phyloP scores from a whole-genome alignment of 257 asterid genomes.

The Penstemon barbatus region DNA sequence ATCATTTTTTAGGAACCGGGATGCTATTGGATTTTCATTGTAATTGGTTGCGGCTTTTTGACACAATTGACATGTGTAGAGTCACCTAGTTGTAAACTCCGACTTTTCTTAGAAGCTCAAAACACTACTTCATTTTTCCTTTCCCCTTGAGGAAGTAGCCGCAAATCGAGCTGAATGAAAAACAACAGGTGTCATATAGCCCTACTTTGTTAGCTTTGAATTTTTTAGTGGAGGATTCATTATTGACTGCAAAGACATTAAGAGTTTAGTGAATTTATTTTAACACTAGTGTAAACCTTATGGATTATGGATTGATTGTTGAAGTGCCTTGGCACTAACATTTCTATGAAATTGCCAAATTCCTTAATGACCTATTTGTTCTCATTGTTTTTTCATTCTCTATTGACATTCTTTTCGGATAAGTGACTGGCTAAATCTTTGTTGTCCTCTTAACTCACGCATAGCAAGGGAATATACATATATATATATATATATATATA shows the following conservation, averaged over 20 bases:
- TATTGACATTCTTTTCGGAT: too few relatives aligned
- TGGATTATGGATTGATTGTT: slow-evolving; percentile 3
- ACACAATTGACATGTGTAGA: slow-evolving; percentile 23
- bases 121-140: neutral
- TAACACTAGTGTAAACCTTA: slow-evolving; percentile 15
- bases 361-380: neutral
- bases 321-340: neutral
- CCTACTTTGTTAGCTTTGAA: neutral
- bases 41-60: slow-evolving; percentile 25
- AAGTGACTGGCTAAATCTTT: too few relatives aligned
- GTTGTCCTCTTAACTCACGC: neutral
- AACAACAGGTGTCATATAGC: neutral
- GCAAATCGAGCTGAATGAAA: neutral
- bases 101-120: slow-evolving; percentile 15
- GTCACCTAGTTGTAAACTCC: slow-evolving; percentile 13
- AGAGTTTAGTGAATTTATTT: neutral
- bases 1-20: neutral
- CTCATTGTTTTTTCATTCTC: neutral
- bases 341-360: too few relatives aligned
- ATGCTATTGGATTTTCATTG: slow-evolving; percentile 22
- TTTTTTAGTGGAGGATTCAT: neutral
- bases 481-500: too few relatives aligned
- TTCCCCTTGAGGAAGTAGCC: neutral
- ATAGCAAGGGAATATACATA: neutral
- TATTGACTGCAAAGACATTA: neutral